Evolutionary conservation across 1,284 basidiomycete species (phyloP), one percentile per base, ranked within the genome.

Genomic region (Sutorius eximius): DNA sequence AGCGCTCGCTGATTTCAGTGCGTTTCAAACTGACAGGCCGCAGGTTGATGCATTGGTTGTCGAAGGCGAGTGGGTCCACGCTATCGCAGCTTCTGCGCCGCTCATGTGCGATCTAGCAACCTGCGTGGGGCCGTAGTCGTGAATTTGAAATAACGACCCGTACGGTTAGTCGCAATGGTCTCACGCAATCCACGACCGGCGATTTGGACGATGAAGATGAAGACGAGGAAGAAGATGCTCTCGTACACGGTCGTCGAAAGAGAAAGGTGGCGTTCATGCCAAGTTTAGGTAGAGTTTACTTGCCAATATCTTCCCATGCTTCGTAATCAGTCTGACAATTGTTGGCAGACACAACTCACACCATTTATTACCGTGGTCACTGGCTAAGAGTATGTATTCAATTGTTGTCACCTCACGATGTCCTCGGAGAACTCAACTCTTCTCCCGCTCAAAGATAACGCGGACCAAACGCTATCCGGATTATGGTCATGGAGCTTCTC

Each of bases 71-170:
- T 30, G 6, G 32, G 33, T 52, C 51, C 49, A 40, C 45, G 43
- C 41, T 46, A 36, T 47, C 51, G n/a, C 45, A 30, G 59, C 30
- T 54, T 15, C 46, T 38, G 37, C 45, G 24, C 37, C 40, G 53
- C 62, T 70, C 48, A 70, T 45, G 38, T 44, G 41, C 33, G 34
- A 32, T 52, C 13, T 60, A 89, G 88, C 89, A 91, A 88, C 89
- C 89, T 22, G 86, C 88, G 20, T 91, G 88, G 88, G 87, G 88
- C 7, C 82, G 86, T 47, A 89, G 87, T 70, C 78, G 90, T 41
- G 89, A 92, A 70, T 92, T 92, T 66, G 89, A 92, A 71, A 91
- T 92, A 60, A 91, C 88, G 10, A 92, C 90, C 18, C 85, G 89
- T 49, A 81, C 86, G 13, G 75, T 81, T 16, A 78, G 78, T 51